Evolutionary conservation across 73 alveolate genomes (phyloP).

Genomic region (Durusdinium trenchii): DNA sequence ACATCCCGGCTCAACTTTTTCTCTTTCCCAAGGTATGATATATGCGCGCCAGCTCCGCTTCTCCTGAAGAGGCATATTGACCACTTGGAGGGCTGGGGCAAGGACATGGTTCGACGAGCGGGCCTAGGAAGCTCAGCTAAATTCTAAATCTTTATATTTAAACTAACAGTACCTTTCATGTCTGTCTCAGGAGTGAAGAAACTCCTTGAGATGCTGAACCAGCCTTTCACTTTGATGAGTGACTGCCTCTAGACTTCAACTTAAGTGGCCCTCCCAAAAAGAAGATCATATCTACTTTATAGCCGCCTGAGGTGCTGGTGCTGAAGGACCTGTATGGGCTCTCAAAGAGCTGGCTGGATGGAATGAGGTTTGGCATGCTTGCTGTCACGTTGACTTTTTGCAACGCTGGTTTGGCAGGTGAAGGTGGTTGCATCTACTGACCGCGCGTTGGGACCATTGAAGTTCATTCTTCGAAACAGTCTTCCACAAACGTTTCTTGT

Average conservation of each 20-base stretch:
- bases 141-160: neutral
- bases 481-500: neutral
- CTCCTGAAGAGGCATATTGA: too few species aligned
- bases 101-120: neutral
- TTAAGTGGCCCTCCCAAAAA: neutral
- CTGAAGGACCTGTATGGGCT: neutral
- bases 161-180: neutral
- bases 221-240: neutral
- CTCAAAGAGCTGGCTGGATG: neutral
- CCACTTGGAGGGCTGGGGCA: neutral
- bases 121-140: neutral
- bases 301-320: neutral
- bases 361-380: neutral
- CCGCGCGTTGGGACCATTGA: neutral
- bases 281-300: too few species aligned
- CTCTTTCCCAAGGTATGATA: too few species aligned
- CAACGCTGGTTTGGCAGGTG: neutral
- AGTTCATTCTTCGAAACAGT: neutral
- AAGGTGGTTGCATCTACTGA: neutral
- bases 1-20: too few species aligned
- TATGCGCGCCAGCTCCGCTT: too few species aligned
- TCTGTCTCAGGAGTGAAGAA: neutral
- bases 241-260: neutral
- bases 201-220: neutral
- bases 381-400: neutral